Base-by-base conservation (phyloP, 1,284 basidiomycete species). In the Moniliophthora roreri region DNA sequence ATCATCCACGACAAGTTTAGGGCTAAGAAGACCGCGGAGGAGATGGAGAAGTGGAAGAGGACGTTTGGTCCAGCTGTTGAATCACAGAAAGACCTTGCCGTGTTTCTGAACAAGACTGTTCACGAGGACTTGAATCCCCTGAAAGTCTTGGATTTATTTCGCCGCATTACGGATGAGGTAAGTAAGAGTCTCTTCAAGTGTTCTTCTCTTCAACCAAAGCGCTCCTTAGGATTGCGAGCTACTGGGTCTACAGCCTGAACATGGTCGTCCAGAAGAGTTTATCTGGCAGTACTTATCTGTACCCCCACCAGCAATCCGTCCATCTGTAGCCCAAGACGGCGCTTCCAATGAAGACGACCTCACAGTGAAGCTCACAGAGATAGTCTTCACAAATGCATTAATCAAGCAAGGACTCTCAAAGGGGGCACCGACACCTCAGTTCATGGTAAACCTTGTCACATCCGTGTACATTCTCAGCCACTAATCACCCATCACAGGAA, bases 251-350 rank as follows among this genome's bases (percentile, higher is more conserved):
- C 86, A 92, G 57, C 97, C 97, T 2, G 82, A 85, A 26, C 89
- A 88, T 64, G 95, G 95, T 51, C 77, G 97, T 52, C 97, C 97
- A 1, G 97, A 99, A 73, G 91, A 98, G 67, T 98, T 96, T 67
- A 87, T 99, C 54, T 99, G 97, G 97, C 96, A 98, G 70, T 99
- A 99, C 70, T 88, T 99, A 15, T 97, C 95, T 32, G 97, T 99
- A 13, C 97, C 97, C 16, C 97, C 97, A 0, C 95, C 98, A 37
- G 97, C 93, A 67, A 99, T 99, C 55, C 87, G 97, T 41, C 97
- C 97, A 0, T 98, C 95, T 4, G 97, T 99, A 1, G 90, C 92
- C 0, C 97, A 99, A 69, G 97, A 99, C 63, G 93, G 91, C 11
- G 95, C 95, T 15, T 95, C 92, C 26, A 99, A 98, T 66, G 97